These are phyloP conservation scores for Ceratocystis harringtonii DNA, from an alignment of 2,329 filamentous ascomycete species.

Conservation along the genomic window DNA sequence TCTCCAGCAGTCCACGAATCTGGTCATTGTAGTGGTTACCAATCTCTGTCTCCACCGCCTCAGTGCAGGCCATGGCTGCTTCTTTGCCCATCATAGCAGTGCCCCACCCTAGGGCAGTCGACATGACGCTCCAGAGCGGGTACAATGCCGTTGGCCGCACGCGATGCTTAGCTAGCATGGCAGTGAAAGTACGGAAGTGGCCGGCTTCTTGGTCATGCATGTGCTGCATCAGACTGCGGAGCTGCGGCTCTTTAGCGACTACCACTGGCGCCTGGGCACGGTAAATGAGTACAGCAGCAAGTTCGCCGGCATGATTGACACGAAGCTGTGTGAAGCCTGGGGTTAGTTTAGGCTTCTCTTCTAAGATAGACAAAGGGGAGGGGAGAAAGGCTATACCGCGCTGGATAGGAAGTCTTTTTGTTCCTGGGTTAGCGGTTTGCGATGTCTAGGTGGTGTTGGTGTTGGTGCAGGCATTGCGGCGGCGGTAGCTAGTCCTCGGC, in stretches of 20 bases:
- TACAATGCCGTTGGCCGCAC: slow-evolving; percentile 87
- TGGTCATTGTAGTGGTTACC: slow-evolving; percentile 91
- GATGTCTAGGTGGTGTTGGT: slow-evolving; percentile 25
- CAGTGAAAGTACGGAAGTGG: slow-evolving; percentile 76
- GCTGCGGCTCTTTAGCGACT: slow-evolving; percentile 64
- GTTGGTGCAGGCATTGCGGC: slow-evolving; percentile 21
- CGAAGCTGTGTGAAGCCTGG: slow-evolving; percentile 43
- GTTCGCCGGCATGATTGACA: slow-evolving; percentile 93
- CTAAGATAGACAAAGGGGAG: neutral
- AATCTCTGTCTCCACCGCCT: slow-evolving; percentile 97
- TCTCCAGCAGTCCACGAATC: slow-evolving; percentile 65
- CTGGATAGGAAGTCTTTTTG: slow-evolving; percentile 63
- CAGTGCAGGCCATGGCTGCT: slow-evolving; percentile 95
- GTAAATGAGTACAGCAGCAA: slow-evolving; percentile 94
- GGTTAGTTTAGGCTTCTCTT: neutral
- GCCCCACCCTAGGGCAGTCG: slow-evolving; percentile 71
- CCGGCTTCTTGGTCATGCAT: slow-evolving; percentile 96
- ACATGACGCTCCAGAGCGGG: slow-evolving; percentile 70
- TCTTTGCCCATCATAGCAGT: slow-evolving; percentile 82
- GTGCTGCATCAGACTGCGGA: slow-evolving; percentile 83
- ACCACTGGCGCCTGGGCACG: slow-evolving; percentile 73
- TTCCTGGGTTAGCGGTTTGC: slow-evolving; percentile 48
- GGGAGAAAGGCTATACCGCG: slow-evolving; percentile 34
- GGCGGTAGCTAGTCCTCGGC: slow-evolving; percentile 14
- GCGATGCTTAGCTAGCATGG: slow-evolving; percentile 67